Conservation (phyloP, 257 asterid genomes). For the Paulownia fortunei region DNA sequence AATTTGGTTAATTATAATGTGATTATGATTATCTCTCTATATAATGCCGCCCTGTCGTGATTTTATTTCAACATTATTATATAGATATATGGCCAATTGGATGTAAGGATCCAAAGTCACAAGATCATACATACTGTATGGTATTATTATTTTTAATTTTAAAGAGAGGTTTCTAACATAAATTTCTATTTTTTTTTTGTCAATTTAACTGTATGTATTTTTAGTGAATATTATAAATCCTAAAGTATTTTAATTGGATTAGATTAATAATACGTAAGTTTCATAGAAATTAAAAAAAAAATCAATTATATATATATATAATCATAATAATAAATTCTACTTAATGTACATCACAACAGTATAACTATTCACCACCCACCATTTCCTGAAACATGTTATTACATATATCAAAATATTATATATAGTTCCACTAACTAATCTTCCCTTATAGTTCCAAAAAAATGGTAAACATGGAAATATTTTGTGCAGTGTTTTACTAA, state of each 20-base stretch:
- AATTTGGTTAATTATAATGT: background rate
- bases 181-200: too few species aligned
- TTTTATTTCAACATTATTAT: background rate
- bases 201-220: too few species aligned
- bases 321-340: too few species aligned
- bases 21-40: background rate
- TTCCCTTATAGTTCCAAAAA: background rate
- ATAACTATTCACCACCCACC: too few species aligned
- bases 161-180: too few species aligned
- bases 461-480: background rate
- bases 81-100: background rate
- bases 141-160: too few species aligned
- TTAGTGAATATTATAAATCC: background rate
- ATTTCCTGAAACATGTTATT: too few species aligned
- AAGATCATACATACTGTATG: too few species aligned
- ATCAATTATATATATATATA: too few species aligned
- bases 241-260: background rate
- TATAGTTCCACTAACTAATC: constrained; percentile 3
- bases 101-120: background rate
- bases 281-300: too few species aligned
- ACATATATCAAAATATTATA: background rate
- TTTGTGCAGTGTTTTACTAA: constrained; percentile 24
- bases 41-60: constrained; percentile 25
- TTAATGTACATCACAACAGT: background rate
- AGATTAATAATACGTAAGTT: background rate